phyloP scores from a whole-genome alignment of 495 filamentous ascomycete species.

The Penicillium taxi region DNA sequence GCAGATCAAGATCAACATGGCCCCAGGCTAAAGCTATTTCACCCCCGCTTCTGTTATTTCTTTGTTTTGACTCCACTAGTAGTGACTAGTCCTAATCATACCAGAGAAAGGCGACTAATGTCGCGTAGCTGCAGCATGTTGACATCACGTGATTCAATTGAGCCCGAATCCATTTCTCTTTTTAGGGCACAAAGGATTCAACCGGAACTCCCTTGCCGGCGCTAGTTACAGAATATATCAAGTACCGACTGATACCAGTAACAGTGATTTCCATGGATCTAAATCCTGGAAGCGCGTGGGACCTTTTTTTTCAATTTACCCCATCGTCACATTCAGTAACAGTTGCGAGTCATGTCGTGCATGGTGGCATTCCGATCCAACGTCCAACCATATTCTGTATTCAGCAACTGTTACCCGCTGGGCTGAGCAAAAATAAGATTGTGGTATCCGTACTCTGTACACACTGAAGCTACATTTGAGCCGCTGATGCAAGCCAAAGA shows the following conservation, averaged over 20 bases:
- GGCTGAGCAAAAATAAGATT: conserved; percentile 4
- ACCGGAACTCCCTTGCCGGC: too few species aligned
- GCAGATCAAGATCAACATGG: conserved; percentile 27
- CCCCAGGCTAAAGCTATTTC: conserved; percentile 3
- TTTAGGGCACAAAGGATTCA: too few species aligned
- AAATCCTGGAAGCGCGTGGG: too few species aligned
- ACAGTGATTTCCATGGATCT: too few species aligned
- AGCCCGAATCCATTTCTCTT: too few species aligned
- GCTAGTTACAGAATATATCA: too few species aligned
- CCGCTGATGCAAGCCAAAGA: too few species aligned
- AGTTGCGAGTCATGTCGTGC: conserved; percentile 24
- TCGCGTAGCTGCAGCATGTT: conserved; percentile 14
- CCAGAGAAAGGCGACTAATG: neutral
- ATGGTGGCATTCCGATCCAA: conserved; percentile 14
- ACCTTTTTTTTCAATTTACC: too few species aligned
- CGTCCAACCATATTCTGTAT: conserved; percentile 8
- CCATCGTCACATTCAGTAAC: conserved; percentile 10
- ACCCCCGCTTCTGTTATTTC: conserved; percentile 3
- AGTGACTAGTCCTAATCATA: conserved; percentile 9
- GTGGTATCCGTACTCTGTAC: too few species aligned
- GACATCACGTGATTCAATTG: conserved; percentile 22
- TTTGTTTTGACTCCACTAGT: conserved; percentile 3
- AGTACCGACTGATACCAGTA: too few species aligned
- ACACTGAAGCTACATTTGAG: too few species aligned
- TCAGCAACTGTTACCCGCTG: too few species aligned